These are phyloP conservation scores for Arachnopeziza araneosa DNA, from an alignment of 2,329 filamentous ascomycete genomes.

Conservation along the genomic window DNA sequence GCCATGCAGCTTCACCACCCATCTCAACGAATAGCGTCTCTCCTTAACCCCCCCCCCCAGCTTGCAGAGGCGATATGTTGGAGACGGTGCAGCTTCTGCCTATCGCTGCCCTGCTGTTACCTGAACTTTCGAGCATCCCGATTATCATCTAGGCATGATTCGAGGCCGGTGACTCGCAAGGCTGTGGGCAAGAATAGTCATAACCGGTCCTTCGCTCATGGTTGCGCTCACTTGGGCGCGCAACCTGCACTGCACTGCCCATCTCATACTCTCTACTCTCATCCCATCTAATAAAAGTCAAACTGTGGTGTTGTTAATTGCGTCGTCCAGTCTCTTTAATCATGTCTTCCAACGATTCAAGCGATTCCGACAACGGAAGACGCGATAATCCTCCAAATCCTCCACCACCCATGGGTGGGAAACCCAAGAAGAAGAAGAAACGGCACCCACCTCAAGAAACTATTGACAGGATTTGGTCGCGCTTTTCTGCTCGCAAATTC, in stretches of 20 bases:
- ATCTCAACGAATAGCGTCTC: not conserved
- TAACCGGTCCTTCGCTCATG: not conserved
- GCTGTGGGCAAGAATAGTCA: not conserved
- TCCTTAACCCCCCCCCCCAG: not conserved
- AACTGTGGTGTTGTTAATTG: not conserved
- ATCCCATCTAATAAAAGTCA: not conserved
- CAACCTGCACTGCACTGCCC: not conserved
- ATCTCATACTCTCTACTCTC: not conserved
- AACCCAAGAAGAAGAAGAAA: constrained; percentile 54
- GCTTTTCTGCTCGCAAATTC: constrained; percentile 54
- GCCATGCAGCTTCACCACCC: not conserved
- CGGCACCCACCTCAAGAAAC: constrained; percentile 56
- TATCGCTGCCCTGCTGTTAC: not conserved
- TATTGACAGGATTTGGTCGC: constrained; percentile 63
- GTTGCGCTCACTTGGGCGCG: not conserved
- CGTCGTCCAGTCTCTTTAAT: not conserved
- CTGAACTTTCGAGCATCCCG: not conserved
- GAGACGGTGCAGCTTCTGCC: not conserved
- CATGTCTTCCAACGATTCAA: constrained; percentile 24
- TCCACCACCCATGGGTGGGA: constrained; percentile 17
- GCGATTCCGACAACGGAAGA: constrained; percentile 18
- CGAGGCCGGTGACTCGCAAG: not conserved
- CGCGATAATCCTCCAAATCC: constrained; percentile 5
- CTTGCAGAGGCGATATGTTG: not conserved
- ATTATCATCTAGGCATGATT: not conserved